A percentile compares a stretch with the other conserved stretches of the same genome.
Conservation (phyloP, 2,329 filamentous ascomycete species). For the Talaromyces sp. region DNA sequence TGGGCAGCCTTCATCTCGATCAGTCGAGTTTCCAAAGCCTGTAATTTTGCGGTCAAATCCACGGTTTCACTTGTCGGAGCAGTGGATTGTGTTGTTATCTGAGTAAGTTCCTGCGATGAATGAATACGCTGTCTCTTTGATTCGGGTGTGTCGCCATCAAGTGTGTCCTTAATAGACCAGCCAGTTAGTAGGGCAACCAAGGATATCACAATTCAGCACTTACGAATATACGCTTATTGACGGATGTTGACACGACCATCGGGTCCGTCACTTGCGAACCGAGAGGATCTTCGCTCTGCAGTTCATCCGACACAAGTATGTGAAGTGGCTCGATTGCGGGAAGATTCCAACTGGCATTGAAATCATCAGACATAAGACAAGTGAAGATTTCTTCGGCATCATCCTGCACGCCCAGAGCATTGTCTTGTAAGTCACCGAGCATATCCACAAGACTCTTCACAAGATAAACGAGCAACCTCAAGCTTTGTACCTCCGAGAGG, state of each 20-base stretch:
- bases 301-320: conserved; percentile 29
- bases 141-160: conserved; percentile 28
- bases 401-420: conserved; percentile 40
- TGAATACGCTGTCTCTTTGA: conserved; percentile 40
- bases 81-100: conserved; percentile 33
- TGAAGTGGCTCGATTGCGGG: conserved; percentile 37
- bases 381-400: conserved; percentile 37
- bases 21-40: conserved; percentile 28
- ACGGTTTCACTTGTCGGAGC: conserved; percentile 29
- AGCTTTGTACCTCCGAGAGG: conserved; percentile 29
- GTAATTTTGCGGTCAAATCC: conserved; percentile 26
- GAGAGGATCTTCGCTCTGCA: background rate
- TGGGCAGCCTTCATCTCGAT: conserved; percentile 32
- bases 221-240: conserved; percentile 33
- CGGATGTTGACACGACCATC: background rate
- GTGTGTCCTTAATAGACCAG: conserved; percentile 24
- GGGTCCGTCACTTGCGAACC: conserved; percentile 18
- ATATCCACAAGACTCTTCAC: conserved; percentile 31
- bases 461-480: conserved; percentile 35
- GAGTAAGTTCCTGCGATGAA: conserved; percentile 32
- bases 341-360: conserved; percentile 37
- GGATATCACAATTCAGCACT: conserved; percentile 17
- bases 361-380: conserved; percentile 34
- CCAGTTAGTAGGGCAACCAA: background rate
- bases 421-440: conserved; percentile 42